Conservation (phyloP, 352 stramenopile genomes). For the Phytopythium ostracodes region DNA sequence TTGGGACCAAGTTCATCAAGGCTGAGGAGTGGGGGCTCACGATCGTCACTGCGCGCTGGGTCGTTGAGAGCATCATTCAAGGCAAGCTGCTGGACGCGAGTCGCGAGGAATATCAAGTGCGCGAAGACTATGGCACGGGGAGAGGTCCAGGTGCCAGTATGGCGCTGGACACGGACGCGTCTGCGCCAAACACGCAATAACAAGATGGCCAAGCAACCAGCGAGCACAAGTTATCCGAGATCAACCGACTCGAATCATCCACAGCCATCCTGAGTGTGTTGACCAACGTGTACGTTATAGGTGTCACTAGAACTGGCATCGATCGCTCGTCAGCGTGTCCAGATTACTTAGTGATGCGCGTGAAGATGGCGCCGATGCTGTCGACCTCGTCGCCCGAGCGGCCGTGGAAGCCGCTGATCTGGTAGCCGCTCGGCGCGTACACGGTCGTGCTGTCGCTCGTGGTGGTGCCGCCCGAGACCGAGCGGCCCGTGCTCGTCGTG, state of each 20-base stretch:
- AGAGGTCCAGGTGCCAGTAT: not conserved
- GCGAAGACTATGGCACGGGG: constrained; percentile 7
- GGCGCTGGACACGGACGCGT: not conserved
- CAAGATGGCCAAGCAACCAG: too few relatives aligned
- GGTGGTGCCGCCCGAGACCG: constrained; percentile 25
- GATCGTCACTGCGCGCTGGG: constrained; percentile 60
- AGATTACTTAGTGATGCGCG: constrained; percentile 25
- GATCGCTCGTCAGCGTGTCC: too few relatives aligned
- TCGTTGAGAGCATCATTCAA: constrained; percentile 57
- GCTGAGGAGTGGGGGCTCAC: constrained; percentile 43
- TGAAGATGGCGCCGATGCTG: constrained; percentile 41
- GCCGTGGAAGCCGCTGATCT: constrained; percentile 49
- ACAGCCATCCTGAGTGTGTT: not conserved
- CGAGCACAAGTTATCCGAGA: too few relatives aligned
- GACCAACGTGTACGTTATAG: not conserved
- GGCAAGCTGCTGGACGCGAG: constrained; percentile 35
- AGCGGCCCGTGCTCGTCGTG: constrained; percentile 29
- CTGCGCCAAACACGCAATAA: not conserved
- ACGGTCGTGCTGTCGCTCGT: constrained; percentile 24
- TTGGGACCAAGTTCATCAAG: constrained; percentile 65
- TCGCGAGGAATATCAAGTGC: constrained; percentile 19
- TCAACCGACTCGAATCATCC: constrained; percentile 2
- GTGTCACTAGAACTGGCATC: too few relatives aligned
- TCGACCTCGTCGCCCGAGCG: constrained; percentile 36
- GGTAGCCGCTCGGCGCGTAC: constrained; percentile 31